Evolutionary conservation across 257 asterid genomes (phyloP), one percentile per base, ranked within the genome.

Genomic region (Ocimum tenuiflorum): DNA sequence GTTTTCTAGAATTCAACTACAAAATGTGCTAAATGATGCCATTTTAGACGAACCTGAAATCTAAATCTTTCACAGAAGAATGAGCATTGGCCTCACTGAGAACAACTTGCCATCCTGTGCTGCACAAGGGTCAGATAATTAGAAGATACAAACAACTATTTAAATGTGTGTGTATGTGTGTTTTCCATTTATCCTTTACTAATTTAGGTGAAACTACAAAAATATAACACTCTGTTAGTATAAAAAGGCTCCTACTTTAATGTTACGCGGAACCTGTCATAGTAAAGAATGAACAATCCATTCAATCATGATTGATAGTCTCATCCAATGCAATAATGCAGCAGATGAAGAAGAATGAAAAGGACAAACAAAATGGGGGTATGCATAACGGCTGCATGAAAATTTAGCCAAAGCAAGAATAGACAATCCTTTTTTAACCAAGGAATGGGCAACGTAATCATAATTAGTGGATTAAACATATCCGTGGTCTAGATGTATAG

Each of bases 101-200:
- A 68, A 78, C 70, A 94, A 82, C 79, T 82, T 88, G 71, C 99
- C 99, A 72, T 94, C 97, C 99, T 92, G 91, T 63, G 60, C 81
- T 73, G 84, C 87, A 80, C 75, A 73, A 80, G 75, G 63, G 62
- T 42, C 59, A 35, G 75, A 73, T 54, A 58, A 68, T 76, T 47
- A 75, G 71, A 57, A 22, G 54, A 38, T 42, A 75, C 13, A n/a
- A 11, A 11, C 6, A 41, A 9, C 2, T 39, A 0, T 39, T 3
- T 39, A 11, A 1, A 11, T 39, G n/a, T n/a, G n/a, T n/a, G n/a
- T n/a, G n/a, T n/a, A 2, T 0, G 12, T 1, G 0, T 12, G 1
- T 13, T 42, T 43, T 43, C 4, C 18, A 13, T 13, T 13, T 43
- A 13, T n/a, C 2, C 7, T n/a, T 4, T 43, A 0, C 18, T 43